Conservation (phyloP, 2,329 filamentous ascomycete genomes). For the Juglanconis oblonga region DNA sequence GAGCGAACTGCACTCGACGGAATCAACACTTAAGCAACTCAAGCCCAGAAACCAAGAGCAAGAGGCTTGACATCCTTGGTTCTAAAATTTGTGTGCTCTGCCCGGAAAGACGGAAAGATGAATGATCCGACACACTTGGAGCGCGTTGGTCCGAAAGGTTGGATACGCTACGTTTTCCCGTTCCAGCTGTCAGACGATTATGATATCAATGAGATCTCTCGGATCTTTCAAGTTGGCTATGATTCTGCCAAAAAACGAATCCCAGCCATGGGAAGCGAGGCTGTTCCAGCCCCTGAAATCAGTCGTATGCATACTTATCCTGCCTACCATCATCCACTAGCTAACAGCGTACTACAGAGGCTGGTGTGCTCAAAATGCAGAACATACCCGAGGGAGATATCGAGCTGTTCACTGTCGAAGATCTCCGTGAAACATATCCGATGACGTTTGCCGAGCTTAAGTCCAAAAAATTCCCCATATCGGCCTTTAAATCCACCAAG, state of each 20-base stretch:
- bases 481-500: constrained; percentile 21
- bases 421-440: constrained; percentile 25
- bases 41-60: too few relatives aligned
- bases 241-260: constrained; percentile 26
- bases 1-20: too few relatives aligned
- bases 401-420: constrained; percentile 25
- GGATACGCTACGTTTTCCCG: constrained; percentile 31
- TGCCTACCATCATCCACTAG: not conserved
- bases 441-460: constrained; percentile 25
- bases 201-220: constrained; percentile 24
- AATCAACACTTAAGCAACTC: too few relatives aligned
- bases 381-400: constrained; percentile 24
- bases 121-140: constrained; percentile 29
- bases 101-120: constrained; percentile 12
- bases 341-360: constrained; percentile 12
- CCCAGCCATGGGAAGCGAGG: constrained; percentile 29
- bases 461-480: constrained; percentile 24
- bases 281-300: constrained; percentile 27
- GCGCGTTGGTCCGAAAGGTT: constrained; percentile 32
- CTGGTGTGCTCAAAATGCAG: constrained; percentile 30
- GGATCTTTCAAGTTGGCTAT: constrained; percentile 26
- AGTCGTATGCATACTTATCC: constrained; percentile 15
- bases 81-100: too few relatives aligned
- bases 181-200: constrained; percentile 30
- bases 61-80: too few relatives aligned